Base-by-base conservation (phyloP, 768 basidiomycete species). In the Lactarius sanguifluus region DNA sequence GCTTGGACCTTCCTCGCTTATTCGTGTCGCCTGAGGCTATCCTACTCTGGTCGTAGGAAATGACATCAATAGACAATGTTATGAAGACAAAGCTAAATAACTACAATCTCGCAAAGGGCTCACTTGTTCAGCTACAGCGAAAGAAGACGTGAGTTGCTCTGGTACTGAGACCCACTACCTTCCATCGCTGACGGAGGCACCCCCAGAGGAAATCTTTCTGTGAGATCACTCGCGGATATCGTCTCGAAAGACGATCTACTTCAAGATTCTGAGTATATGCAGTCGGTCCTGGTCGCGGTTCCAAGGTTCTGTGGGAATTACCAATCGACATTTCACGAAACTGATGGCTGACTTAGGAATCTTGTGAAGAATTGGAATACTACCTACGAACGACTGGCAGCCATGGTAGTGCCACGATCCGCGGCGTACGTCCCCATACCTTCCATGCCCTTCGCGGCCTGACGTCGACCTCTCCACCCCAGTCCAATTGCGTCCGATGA, bases 51-150 rank as follows among this genome's bases (percentile, higher is more conserved):
- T 64, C 23, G 6, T 73, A 96, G 96, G 97, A 98, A 82, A 93
- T 96, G 87, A 81, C 81, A 28, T 94, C 93, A 25, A 94, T 98
- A 69, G 97, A 99, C 77, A 92, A 91, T 73, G 87, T 91, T 45
- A 91, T 97, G 85, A 96, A 96, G 80, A 81, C 86, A 50, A 98
- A 97, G 77, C 79, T 94, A 47, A 91, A 89, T 72, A 89, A 87
- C 74, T 99, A 99, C 78, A 96, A 95, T 74, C 79, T 96, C 15
- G 91, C 94, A 58, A 99, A 99, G 76, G 96, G 96, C 0, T 89
- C 92, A 57, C 81, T 98, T 59, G 85, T 88, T 4, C 90, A 94
- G 73, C 88, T 98, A 83, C 93, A 96, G 74, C 87, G 97, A 71
- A 98, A 94, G 86, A 91, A 92, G 81, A 87, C 86, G 96, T 96